phyloP scores from a whole-genome alignment of 2,329 filamentous ascomycete species.

The Neonectria hederae region DNA sequence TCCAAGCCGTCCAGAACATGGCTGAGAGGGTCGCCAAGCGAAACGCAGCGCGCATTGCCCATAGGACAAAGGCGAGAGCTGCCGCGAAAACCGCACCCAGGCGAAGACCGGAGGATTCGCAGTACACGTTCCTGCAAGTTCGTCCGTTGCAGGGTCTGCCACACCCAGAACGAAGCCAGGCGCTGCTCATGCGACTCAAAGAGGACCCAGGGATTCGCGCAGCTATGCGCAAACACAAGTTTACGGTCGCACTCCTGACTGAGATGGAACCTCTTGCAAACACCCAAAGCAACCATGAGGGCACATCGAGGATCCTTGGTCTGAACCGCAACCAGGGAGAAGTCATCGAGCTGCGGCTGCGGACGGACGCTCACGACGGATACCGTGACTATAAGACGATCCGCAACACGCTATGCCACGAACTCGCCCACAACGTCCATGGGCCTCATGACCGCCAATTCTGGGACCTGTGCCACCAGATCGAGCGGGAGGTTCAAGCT shows the following conservation, averaged over 20 bases:
- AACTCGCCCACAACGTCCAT: slow-evolving; percentile 92
- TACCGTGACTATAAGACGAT: slow-evolving; percentile 94
- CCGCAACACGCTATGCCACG: slow-evolving; percentile 91
- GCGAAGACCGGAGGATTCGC: slow-evolving; percentile 60
- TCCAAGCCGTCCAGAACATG: slow-evolving; percentile 63
- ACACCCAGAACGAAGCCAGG: slow-evolving; percentile 73
- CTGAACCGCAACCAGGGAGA: slow-evolving; percentile 89
- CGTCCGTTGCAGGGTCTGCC: slow-evolving; percentile 82
- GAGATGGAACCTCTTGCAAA: slow-evolving; percentile 94
- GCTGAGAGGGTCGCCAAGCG: slow-evolving; percentile 58
- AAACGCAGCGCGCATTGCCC: slow-evolving; percentile 53
- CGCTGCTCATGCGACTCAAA: slow-evolving; percentile 78
- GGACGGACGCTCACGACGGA: slow-evolving; percentile 95
- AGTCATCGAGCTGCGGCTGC: slow-evolving; percentile 86
- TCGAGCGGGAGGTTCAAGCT: slow-evolving; percentile 84
- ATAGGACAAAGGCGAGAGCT: slow-evolving; percentile 39
- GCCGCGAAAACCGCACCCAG: slow-evolving; percentile 15
- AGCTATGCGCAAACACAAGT: slow-evolving; percentile 85
- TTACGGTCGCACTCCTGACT: slow-evolving; percentile 84
- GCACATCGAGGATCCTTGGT: slow-evolving; percentile 79
- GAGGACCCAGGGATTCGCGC: slow-evolving; percentile 86
- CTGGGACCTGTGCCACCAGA: slow-evolving; percentile 87
- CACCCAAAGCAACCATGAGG: slow-evolving; percentile 76
- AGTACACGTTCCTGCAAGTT: slow-evolving; percentile 84
- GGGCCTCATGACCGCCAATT: slow-evolving; percentile 86